Evolutionary conservation across 495 filamentous ascomycete species (phyloP).

Genomic region (Chaetomium fimeti): DNA sequence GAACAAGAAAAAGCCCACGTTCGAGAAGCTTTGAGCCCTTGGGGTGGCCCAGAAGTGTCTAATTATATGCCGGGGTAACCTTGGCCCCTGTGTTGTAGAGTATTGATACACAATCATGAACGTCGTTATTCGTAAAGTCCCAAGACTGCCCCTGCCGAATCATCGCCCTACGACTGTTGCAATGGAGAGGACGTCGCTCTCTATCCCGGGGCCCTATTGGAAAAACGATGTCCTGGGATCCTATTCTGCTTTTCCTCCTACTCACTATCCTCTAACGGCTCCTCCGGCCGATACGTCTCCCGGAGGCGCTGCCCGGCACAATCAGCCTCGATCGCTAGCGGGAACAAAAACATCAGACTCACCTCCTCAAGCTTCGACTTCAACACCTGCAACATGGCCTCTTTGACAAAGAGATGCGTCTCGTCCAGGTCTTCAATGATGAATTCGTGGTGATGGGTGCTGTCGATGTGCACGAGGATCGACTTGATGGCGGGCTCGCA

Average conservation of each 20-base stretch:
- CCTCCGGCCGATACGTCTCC: slow-evolving; percentile 42
- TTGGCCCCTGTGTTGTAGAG: neutral
- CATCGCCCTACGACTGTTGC: neutral
- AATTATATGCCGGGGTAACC: neutral
- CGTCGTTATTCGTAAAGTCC: neutral
- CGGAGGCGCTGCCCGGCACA: slow-evolving; percentile 37
- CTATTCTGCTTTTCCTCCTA: slow-evolving; percentile 19
- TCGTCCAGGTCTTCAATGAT: slow-evolving; percentile 73
- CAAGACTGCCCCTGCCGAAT: neutral
- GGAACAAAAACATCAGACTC: slow-evolving; percentile 15
- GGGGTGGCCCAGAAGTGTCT: neutral
- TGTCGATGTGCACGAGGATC: slow-evolving; percentile 61
- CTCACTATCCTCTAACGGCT: slow-evolving; percentile 44
- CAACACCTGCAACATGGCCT: slow-evolving; percentile 62
- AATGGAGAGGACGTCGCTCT: too few relatives aligned
- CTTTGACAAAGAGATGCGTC: slow-evolving; percentile 69
- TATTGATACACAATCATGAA: slow-evolving; percentile 1
- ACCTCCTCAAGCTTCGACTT: slow-evolving; percentile 60
- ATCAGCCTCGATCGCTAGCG: slow-evolving; percentile 5
- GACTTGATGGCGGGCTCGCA: slow-evolving; percentile 65
- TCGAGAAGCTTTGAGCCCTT: slow-evolving; percentile 71
- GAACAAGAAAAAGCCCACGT: slow-evolving; percentile 75
- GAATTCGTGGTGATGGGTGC: slow-evolving; percentile 50
- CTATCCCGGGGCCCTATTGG: too few relatives aligned
- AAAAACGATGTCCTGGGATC: neutral